Base-by-base conservation (phyloP, 139 green algal genomes). In the Auxenochlorella pyrenoidosa region DNA sequence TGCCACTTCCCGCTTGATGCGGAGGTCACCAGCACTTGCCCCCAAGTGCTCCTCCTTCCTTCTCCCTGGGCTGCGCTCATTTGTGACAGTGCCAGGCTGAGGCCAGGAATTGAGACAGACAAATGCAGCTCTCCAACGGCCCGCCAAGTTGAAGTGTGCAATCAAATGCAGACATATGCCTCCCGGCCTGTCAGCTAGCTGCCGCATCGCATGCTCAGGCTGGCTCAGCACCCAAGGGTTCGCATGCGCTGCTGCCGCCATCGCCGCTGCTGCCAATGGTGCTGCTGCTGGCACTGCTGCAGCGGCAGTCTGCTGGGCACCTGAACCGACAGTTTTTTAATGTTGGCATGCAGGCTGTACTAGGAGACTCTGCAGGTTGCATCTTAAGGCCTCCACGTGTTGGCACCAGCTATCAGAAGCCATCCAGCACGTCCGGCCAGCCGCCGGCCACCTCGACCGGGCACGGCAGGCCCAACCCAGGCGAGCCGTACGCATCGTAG, bases 381-480 rank as follows among this genome's bases (percentile, higher is more conserved):
- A n/a, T 58, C 47, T 6, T 58, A 12, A 58, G 47, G 47, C 47
- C 12, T 12, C 47, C 47, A 58, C 12, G 47, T 58, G 6, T 58
- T 12, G 47, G n/a, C n/a, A n/a, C n/a, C 12, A 12, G 8, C 47
- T 58, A 6, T 71, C 63, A 80, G 21, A 80, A 80, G 73, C 34
- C 73, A 38, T 60, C 40, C 1, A 24, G 21, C 41, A 59, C 40
- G 16, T 83, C 76, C 4, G 58, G 58, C 79, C 54, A 75, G 54
- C 79, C 79, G 79, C 47, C 26, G 3, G 34, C 34, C 32, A 83
- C 12, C 79, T 84, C 79, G 3, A 75, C 79, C 1, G 79, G 58
- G 79, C 79, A 84, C 58, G 79, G 79, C 54, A 84, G 79, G n/a
- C 79, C 79, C 58, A 84, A 58, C 15, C 58, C 58, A 18, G 79